Percentiles rank a stretch among this genome's conserved stretches.
These are phyloP conservation scores for Ophiostoma himal-ulmi DNA, from an alignment of 2,329 filamentous ascomycete species.

Conservation along the genomic window DNA sequence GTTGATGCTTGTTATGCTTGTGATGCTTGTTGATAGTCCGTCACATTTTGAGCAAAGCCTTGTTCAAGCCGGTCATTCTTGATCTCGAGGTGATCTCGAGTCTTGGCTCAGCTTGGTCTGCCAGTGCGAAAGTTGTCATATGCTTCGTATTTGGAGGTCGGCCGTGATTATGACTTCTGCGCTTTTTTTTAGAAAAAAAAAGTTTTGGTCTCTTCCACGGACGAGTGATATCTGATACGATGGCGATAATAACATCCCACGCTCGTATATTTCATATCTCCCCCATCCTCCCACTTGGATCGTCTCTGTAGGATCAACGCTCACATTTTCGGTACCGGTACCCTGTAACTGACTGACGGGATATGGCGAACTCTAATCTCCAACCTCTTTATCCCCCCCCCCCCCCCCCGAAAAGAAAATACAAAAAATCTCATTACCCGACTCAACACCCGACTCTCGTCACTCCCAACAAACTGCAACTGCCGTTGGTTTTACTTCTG, in stretches of 20 bases:
- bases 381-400: background rate
- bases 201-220: background rate
- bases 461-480: background rate
- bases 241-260: background rate
- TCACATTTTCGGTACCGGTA: background rate
- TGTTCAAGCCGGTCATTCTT: background rate
- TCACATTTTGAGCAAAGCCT: background rate
- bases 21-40: background rate
- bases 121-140: background rate
- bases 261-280: conserved; percentile 1
- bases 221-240: background rate
- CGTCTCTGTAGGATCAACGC: background rate
- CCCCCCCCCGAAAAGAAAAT: background rate
- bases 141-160: background rate
- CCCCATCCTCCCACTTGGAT: background rate
- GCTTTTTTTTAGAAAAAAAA: background rate
- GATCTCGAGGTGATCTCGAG: background rate
- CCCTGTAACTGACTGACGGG: conserved; percentile 10
- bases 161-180: background rate
- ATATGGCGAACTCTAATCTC: background rate
- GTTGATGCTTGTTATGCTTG: background rate
- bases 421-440: background rate
- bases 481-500: background rate
- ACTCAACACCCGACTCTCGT: background rate
- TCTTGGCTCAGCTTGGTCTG: background rate